phyloP scores from a whole-genome alignment of 1,284 basidiomycete genomes.

The Puccinia hordei region DNA sequence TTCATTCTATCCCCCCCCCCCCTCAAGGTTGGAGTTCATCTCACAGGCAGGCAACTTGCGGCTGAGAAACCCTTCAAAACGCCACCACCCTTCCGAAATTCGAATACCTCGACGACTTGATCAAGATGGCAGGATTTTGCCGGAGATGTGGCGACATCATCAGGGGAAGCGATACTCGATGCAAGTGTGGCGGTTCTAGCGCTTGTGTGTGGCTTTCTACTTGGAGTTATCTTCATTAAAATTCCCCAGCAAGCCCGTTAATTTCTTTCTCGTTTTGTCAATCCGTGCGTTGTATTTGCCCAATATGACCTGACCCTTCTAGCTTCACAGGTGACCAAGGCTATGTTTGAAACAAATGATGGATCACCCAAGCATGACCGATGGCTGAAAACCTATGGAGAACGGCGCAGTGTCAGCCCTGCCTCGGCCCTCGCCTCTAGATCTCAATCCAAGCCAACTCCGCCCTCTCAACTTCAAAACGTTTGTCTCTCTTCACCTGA shows the following conservation, averaged over 20 bases:
- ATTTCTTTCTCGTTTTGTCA: constrained; percentile 17
- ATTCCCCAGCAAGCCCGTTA: not conserved
- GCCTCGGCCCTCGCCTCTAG: constrained; percentile 16
- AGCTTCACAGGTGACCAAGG: constrained; percentile 48
- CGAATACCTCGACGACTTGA: not conserved
- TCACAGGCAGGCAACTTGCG: too few species aligned
- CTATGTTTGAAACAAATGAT: constrained; percentile 38
- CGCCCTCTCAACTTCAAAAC: constrained; percentile 35
- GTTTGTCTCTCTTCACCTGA: constrained; percentile 18
- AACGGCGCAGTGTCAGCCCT: constrained; percentile 31
- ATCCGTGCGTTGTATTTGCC: not conserved
- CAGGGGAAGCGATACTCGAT: constrained; percentile 38
- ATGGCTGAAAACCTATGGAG: constrained; percentile 49
- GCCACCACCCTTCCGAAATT: not conserved
- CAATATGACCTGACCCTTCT: not conserved
- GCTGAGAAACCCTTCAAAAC: not conserved
- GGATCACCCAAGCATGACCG: constrained; percentile 39
- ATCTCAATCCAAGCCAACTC: constrained; percentile 14
- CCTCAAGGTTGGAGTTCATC: too few species aligned
- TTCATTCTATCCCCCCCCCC: too few species aligned
- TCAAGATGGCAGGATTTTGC: constrained; percentile 47
- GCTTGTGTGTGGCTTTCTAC: constrained; percentile 24
- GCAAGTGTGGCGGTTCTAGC: constrained; percentile 49
- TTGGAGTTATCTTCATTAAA: not conserved
- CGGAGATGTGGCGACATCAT: constrained; percentile 50